Evolutionary conservation across 1,139 yeast genomes (phyloP).

Genomic region (Blastobotrys serpentis): DNA sequence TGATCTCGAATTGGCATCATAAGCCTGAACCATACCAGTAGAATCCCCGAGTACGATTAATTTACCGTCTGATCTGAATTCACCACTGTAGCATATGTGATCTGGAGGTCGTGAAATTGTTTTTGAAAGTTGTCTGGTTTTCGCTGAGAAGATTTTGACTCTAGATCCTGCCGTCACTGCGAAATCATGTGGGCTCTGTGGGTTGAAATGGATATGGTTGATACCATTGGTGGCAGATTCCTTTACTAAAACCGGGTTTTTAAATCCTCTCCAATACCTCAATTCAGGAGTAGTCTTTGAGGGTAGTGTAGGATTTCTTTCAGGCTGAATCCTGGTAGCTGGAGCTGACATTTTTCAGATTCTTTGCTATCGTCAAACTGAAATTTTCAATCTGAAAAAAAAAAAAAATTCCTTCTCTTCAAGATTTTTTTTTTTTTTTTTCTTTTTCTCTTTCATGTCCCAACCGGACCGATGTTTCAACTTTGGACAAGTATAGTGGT

Average conservation of each 20-base stretch:
- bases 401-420: slow-evolving; percentile 5
- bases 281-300: slow-evolving; percentile 90
- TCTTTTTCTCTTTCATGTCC: background rate
- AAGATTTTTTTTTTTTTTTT: too few species aligned
- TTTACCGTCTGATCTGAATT: slow-evolving; percentile 79
- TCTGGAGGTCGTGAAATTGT: slow-evolving; percentile 91
- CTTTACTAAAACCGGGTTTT: slow-evolving; percentile 83
- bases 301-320: slow-evolving; percentile 74
- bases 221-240: slow-evolving; percentile 78
- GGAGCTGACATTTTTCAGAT: slow-evolving; percentile 67
- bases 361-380: background rate
- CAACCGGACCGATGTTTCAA: background rate
- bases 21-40: slow-evolving; percentile 79
- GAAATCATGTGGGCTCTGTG: slow-evolving; percentile 83
- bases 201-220: slow-evolving; percentile 83
- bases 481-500: too few species aligned
- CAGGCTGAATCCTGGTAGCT: slow-evolving; percentile 64
- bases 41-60: slow-evolving; percentile 86
- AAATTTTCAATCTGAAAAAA: background rate
- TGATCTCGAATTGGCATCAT: slow-evolving; percentile 71
- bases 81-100: slow-evolving; percentile 74
- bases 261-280: slow-evolving; percentile 86
- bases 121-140: slow-evolving; percentile 85
- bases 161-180: slow-evolving; percentile 92
- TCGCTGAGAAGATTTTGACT: slow-evolving; percentile 87